phyloP scores from a whole-genome alignment of 495 filamentous ascomycete species.

The Choiromyces venosus region DNA sequence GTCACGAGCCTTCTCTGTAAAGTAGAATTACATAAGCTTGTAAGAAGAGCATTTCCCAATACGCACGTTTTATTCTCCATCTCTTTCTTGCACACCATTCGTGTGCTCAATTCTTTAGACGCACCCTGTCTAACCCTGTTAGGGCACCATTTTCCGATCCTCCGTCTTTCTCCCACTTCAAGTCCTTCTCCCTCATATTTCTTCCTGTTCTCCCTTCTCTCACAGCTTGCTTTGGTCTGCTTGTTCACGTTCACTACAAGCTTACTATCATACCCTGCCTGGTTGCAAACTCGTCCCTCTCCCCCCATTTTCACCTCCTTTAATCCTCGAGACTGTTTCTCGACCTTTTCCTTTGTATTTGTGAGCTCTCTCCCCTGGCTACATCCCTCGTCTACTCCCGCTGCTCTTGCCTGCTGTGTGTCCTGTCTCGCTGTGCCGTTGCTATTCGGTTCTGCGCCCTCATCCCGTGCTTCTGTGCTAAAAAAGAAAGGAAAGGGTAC shows the following conservation, averaged over 20 bases:
- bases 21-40: not conserved
- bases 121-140: constrained; percentile 28
- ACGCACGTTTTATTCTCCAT: not conserved
- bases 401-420: constrained; percentile 8
- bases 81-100: not conserved
- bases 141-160: constrained; percentile 30
- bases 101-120: not conserved
- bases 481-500: constrained; percentile 25
- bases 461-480: constrained; percentile 33
- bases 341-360: constrained; percentile 13
- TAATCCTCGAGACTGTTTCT: not conserved
- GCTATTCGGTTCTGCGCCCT: constrained; percentile 22
- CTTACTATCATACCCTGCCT: not conserved
- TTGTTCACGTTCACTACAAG: not conserved
- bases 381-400: constrained; percentile 18
- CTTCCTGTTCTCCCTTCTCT: constrained; percentile 9
- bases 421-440: constrained; percentile 4
- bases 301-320: constrained; percentile 15
- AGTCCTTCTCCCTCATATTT: constrained; percentile 1
- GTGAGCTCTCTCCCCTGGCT: constrained; percentile 21
- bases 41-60: not conserved
- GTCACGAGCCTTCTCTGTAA: not conserved
- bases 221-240: not conserved
- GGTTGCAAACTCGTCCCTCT: not conserved
- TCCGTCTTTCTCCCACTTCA: constrained; percentile 18